phyloP scores from a whole-genome alignment of 1,284 basidiomycete species.

The Ustilago trichophora region DNA sequence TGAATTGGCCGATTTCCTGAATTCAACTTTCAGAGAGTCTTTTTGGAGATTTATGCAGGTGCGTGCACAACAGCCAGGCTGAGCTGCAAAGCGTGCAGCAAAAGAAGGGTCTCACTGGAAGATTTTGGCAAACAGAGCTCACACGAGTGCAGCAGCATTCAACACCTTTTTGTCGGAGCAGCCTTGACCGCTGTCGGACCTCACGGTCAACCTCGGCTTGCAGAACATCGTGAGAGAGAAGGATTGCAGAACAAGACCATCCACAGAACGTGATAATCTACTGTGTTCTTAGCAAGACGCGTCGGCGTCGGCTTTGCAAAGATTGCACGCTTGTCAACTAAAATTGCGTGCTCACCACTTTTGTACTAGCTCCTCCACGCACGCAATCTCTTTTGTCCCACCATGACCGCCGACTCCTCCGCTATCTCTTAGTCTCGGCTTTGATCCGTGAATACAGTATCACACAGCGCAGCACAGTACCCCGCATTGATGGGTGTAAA shows the following conservation, averaged over 20 bases:
- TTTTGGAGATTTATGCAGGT: constrained; percentile 1
- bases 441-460: too few species aligned
- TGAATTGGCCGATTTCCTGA: too few species aligned
- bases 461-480: too few species aligned
- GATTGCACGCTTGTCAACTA: constrained; percentile 8
- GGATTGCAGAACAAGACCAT: too few species aligned
- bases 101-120: constrained; percentile 12
- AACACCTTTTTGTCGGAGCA: not conserved
- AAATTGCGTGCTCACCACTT: constrained; percentile 25
- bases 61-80: not conserved
- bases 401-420: too few species aligned
- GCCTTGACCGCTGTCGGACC: constrained; percentile 2
- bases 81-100: constrained; percentile 16
- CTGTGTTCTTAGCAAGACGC: too few species aligned
- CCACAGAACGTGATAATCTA: too few species aligned
- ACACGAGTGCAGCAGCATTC: not conserved
- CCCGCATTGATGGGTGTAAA: not conserved
- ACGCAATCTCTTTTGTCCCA: constrained; percentile 1
- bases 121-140: not conserved
- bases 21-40: constrained; percentile 3
- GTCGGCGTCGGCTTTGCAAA: too few species aligned
- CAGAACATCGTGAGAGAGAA: too few species aligned
- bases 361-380: too few species aligned
- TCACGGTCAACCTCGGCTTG: constrained; percentile 1
- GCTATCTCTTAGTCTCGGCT: too few species aligned